Evolutionary conservation across 768 basidiomycete species (phyloP).

Genomic region (Suillus lakei): DNA sequence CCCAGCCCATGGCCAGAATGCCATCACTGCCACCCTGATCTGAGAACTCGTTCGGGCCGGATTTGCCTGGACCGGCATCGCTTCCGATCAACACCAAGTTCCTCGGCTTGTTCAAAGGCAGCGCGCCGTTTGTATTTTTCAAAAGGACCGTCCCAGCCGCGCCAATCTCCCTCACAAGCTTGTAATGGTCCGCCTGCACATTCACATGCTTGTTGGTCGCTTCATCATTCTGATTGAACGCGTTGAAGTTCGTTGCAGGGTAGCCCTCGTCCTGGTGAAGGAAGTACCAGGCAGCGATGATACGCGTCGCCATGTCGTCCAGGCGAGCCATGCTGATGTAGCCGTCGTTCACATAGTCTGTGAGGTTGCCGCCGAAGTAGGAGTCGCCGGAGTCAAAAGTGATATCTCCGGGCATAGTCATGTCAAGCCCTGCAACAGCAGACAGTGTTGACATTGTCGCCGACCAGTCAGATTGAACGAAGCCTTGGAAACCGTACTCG

Average conservation of each 20-base stretch:
- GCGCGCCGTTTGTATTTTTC: slow-evolving; percentile 64
- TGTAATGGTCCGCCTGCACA: slow-evolving; percentile 71
- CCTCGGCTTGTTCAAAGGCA: slow-evolving; percentile 60
- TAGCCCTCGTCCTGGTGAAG: slow-evolving; percentile 61
- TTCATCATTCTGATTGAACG: slow-evolving; percentile 56
- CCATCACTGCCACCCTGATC: slow-evolving; percentile 66
- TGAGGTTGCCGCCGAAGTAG: slow-evolving; percentile 74
- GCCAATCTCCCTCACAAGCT: slow-evolving; percentile 73
- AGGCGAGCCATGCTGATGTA: slow-evolving; percentile 68
- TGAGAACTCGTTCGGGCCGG: slow-evolving; percentile 67
- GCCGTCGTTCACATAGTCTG: slow-evolving; percentile 69
- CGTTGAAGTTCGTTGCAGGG: slow-evolving; percentile 75
- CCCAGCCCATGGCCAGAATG: slow-evolving; percentile 90
- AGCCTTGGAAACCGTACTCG: slow-evolving; percentile 80
- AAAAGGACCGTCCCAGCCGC: slow-evolving; percentile 75
- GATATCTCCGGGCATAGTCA: slow-evolving; percentile 75
- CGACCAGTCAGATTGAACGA: slow-evolving; percentile 77
- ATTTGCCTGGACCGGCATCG: slow-evolving; percentile 58
- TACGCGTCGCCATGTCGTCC: slow-evolving; percentile 84
- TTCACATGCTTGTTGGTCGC: slow-evolving; percentile 64
- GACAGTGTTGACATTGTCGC: slow-evolving; percentile 67
- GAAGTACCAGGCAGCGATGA: slow-evolving; percentile 73
- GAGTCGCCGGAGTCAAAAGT: slow-evolving; percentile 52
- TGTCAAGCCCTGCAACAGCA: slow-evolving; percentile 67
- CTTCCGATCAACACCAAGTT: slow-evolving; percentile 61